A percentile compares a stretch with the other conserved stretches of the same genome.
These are phyloP conservation scores for Plectranthus barbatus DNA, from an alignment of 257 asterid species.

Conservation along the genomic window DNA sequence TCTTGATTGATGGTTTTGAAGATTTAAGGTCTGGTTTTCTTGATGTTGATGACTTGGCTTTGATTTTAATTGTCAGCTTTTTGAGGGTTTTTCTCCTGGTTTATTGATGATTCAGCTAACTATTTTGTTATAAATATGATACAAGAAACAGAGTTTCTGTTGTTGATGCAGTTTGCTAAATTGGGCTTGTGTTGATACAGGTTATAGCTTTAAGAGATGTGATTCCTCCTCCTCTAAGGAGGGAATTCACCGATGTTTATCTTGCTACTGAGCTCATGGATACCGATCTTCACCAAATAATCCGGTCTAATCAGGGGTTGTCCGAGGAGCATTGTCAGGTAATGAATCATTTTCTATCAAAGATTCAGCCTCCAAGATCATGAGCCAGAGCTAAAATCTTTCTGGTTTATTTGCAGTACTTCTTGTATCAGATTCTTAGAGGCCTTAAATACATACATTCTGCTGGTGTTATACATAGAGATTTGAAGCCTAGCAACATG, in stretches of 20 bases:
- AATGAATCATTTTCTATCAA: neutral
- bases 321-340: constrained; percentile 98
- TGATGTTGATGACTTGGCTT: neutral
- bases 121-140: neutral
- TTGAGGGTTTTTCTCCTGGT: neutral
- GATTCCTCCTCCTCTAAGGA: constrained; percentile 86
- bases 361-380: neutral
- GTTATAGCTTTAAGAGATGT: constrained; percentile 71
- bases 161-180: neutral
- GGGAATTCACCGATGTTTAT: constrained; percentile 82
- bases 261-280: constrained; percentile 81
- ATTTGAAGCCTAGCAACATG: constrained; percentile 91
- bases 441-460: constrained; percentile 92
- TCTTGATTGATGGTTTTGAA: no score
- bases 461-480: constrained; percentile 85
- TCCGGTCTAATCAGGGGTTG: constrained; percentile 82
- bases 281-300: constrained; percentile 97
- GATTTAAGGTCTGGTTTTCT: neutral
- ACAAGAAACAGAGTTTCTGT: neutral
- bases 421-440: constrained; percentile 87
- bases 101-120: no score
- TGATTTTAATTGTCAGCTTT: neutral
- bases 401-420: constrained; percentile 50
- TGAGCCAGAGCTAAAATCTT: constrained; percentile 13
- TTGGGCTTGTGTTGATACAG: constrained; percentile 26